Conservation (phyloP, 2,329 filamentous ascomycete genomes). For the Aspergillus persii region DNA sequence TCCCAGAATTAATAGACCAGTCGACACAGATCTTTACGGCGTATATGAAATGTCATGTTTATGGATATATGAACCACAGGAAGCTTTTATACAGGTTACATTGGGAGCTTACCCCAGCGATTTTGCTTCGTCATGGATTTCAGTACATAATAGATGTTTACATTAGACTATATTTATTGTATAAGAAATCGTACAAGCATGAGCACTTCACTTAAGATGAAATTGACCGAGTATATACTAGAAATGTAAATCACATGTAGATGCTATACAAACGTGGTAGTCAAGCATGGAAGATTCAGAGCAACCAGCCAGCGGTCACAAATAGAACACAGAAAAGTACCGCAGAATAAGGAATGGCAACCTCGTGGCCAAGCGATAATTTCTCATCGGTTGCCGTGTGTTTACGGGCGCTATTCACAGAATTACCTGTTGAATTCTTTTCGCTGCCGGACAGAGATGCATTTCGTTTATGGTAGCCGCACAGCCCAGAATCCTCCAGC, state of each 20-base stretch:
- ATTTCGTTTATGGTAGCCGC: background rate
- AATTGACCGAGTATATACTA: background rate
- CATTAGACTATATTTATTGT: background rate
- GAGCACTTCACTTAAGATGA: too few relatives aligned
- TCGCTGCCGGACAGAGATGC: background rate
- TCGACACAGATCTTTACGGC: constrained; percentile 1
- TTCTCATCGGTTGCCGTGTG: background rate
- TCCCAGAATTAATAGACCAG: background rate
- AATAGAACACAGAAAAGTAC: background rate
- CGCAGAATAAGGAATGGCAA: background rate
- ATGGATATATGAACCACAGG: constrained; percentile 7
- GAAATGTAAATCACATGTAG: background rate
- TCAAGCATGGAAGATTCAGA: background rate
- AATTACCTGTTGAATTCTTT: background rate
- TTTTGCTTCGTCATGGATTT: background rate
- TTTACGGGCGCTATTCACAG: background rate
- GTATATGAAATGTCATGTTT: background rate
- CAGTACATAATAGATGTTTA: background rate
- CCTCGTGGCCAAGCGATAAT: background rate
- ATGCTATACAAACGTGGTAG: background rate
- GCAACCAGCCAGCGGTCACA: background rate
- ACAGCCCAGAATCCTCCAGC: background rate
- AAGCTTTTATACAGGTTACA: background rate
- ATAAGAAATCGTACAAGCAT: background rate
- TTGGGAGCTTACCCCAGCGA: background rate